phyloP scores from a whole-genome alignment of 176 grass and related monocot species.

The Oryza australiensis region DNA sequence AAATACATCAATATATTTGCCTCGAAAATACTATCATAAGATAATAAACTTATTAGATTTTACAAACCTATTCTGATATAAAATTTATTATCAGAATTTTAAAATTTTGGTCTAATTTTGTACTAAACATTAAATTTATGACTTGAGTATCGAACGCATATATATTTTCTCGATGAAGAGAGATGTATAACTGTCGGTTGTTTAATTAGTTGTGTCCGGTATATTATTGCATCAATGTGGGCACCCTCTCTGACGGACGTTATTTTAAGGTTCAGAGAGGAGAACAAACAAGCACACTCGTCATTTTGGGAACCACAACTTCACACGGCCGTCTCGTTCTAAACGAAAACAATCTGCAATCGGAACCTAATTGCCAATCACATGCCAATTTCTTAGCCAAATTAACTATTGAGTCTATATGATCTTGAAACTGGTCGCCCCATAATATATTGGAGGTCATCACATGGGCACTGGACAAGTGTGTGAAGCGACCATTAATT shows the following conservation, averaged over 20 bases:
- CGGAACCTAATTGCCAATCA: slow-evolving; percentile 6
- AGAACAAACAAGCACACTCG: neutral
- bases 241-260: neutral
- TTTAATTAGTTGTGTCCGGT: neutral
- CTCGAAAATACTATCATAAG: too few species aligned
- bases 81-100: too few species aligned
- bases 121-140: too few species aligned
- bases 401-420: slow-evolving; percentile 9
- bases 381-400: slow-evolving; percentile 15
- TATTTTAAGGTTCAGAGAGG: neutral
- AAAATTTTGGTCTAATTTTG: too few species aligned
- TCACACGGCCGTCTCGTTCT: neutral
- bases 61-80: too few species aligned
- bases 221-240: neutral
- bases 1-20: too few species aligned
- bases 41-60: too few species aligned
- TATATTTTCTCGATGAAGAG: neutral
- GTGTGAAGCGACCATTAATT: neutral
- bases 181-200: neutral
- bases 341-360: neutral
- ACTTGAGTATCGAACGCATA: neutral
- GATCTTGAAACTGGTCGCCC: neutral
- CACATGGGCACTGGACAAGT: neutral
- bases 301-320: neutral
- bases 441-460: neutral